Base-by-base conservation (phyloP, 345 rosid genomes). In the Toxicodendron radicans region DNA sequence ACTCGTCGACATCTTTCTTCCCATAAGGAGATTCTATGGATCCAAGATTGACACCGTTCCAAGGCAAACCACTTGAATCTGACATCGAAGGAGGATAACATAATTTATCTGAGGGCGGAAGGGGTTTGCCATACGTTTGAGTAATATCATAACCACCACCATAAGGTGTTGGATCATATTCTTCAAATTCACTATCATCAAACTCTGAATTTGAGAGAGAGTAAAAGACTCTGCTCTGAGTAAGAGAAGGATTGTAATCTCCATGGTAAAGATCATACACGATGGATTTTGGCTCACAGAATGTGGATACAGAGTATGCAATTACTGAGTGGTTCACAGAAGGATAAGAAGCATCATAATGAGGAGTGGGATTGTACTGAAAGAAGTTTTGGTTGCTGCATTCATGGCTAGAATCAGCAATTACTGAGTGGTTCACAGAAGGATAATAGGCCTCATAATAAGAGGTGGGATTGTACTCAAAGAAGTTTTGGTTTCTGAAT, bases 161-260 rank as follows among this genome's bases (percentile, higher is more conserved):
- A 32, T 85, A 94, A 75, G 98, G 97, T 3, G 92, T 91, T 16
- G 95, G 84, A 60, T 92, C 97, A 30, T 87, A 89, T 0, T 94
- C 97, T 2, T 89, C 91, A 23, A 87, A 90, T 0, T 73, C 90
- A 24, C 85, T 76, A 68, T 79, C 87, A 45, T 85, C 81, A 67
- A 85, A 88, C 45, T 78, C 90, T 0, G 79, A 68, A 38, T 78
- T 89, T 1, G 78, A 71, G 49, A 83, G 87, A 16, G 89, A 80
- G 74, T 79, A 62, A 38, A 86, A 85, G 59, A 88, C 68, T 1
- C 41, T 79, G 45, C 83, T 85, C 21, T 71, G 85, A 64, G 94
- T 81, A 61, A 62, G 73, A 7, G 49, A 66, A 4, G 72, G 49
- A 71, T 65, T 35, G 61, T 69, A 75, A 45, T 76, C 66, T 3